Base-by-base conservation (phyloP, 2,329 filamentous ascomycete genomes). In the Neofusicoccum ribis region DNA sequence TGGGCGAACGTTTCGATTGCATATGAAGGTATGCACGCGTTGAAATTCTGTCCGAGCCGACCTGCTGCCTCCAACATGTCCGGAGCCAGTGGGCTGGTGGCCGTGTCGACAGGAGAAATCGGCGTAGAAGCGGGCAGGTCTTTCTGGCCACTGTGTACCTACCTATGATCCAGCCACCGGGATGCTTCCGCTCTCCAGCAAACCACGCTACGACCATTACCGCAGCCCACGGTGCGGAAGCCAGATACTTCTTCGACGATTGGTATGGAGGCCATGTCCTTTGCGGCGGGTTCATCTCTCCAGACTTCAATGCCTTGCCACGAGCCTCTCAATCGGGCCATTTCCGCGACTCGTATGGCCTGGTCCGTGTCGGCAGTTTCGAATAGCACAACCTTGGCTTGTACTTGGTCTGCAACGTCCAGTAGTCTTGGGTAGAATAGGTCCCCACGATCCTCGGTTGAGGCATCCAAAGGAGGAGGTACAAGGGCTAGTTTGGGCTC, bases 401-500 rank as follows among this genome's bases (percentile, higher is more conserved):
- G 70, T 4, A 88, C 72, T 1, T 75, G 62, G 1, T 72, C 66
- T 0, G 86, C 86, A 9, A 91, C 76, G 0, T 84, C 76, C 1
- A 93, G 74, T 1, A 95, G 78, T 5, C 84, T 81, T 2, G 83
- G 83, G 72, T 95, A 95, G 74, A 95, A 95, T 62, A 88, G 81
- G 67, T 86, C 84, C 15, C 77, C 77, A 51, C 69, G 23, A 27
- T 34, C 41, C 8, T 43, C 14, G n/a, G 20, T 11, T 15, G 23
- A 7, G 20, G 27, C 17, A 7, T n/a, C n/a, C 23, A 60, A 50
- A 1, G 20, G 14, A 8, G 72, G 67, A 51, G 67, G 67, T 6
- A 98, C 91, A 14, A 98, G 82, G 0, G 95, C 95, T 12, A 91
- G 78, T 68, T 81, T 86, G 3, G 95, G 95, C 77, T 99, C 95